These are phyloP conservation scores for Cochlearia excelsa DNA, from an alignment of 345 rosid genomes.

Conservation along the genomic window DNA sequence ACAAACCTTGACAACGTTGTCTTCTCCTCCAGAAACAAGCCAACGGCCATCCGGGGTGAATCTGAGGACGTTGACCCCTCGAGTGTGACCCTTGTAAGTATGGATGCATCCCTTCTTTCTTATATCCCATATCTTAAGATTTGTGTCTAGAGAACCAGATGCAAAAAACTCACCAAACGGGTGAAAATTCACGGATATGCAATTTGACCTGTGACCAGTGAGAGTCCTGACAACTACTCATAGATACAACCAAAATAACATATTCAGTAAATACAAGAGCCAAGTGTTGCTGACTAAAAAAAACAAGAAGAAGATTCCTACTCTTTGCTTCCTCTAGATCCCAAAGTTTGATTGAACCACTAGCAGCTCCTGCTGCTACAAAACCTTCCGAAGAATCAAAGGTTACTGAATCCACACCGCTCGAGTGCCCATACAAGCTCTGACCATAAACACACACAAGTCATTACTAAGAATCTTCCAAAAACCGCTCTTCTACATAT, in stretches of 20 bases:
- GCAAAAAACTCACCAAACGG: slow-evolving; percentile 99
- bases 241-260: slow-evolving; percentile 18
- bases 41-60: slow-evolving; percentile 99
- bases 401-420: slow-evolving; percentile 93
- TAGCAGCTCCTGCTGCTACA: slow-evolving; percentile 98
- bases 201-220: slow-evolving; percentile 96
- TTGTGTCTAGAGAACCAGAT: slow-evolving; percentile 95
- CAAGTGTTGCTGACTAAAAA: neutral
- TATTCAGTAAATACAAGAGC: neutral
- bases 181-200: slow-evolving; percentile 93
- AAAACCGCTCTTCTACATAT: slow-evolving; percentile 5
- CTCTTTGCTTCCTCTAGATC: slow-evolving; percentile 97
- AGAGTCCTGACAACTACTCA: slow-evolving; percentile 85
- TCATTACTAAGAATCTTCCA: slow-evolving; percentile 13
- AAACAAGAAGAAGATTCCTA: slow-evolving; percentile 34
- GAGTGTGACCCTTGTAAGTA: slow-evolving; percentile 97
- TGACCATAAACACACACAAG: slow-evolving; percentile 37
- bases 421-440: slow-evolving; percentile 94
- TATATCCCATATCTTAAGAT: slow-evolving; percentile 99
- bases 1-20: slow-evolving; percentile 86
- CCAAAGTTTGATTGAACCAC: slow-evolving; percentile 97
- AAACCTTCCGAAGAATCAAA: slow-evolving; percentile 87
- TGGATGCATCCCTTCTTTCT: slow-evolving; percentile 97
- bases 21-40: slow-evolving; percentile 99
- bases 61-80: slow-evolving; percentile 94